Conservation (phyloP, 2,329 filamentous ascomycete genomes). For the Diaporthe sp. region DNA sequence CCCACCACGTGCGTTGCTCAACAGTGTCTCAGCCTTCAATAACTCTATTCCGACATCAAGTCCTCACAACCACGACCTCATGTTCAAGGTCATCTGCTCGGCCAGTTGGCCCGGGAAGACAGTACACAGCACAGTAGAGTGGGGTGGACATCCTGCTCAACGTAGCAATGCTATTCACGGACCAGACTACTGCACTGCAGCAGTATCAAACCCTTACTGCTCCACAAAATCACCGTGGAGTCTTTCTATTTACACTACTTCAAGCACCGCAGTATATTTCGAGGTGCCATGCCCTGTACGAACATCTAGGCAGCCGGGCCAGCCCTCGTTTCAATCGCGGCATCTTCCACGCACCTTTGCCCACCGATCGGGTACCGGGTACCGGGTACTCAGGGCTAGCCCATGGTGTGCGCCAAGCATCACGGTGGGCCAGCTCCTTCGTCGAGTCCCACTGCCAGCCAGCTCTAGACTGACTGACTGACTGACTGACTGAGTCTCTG, state of each 20-base stretch:
- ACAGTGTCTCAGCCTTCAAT: not conserved
- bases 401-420: slow-evolving; percentile 19
- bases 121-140: not conserved
- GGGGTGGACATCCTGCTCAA: not conserved
- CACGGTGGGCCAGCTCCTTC: not conserved
- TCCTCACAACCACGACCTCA: not conserved
- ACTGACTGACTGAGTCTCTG: not conserved
- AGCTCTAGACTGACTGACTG: not conserved
- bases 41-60: slow-evolving; percentile 20
- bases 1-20: slow-evolving; percentile 8
- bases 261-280: not conserved
- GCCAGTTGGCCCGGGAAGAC: not conserved
- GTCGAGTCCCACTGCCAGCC: slow-evolving; percentile 10
- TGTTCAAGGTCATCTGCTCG: too few species aligned
- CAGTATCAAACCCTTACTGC: not conserved
- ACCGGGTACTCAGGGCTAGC: not conserved
- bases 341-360: not conserved
- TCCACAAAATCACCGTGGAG: slow-evolving; percentile 6
- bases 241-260: not conserved
- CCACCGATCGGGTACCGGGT: not conserved
- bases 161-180: slow-evolving; percentile 3
- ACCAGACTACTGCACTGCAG: slow-evolving; percentile 25
- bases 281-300: not conserved
- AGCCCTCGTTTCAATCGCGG: not conserved
- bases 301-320: not conserved